These are phyloP conservation scores for Cystofilobasidium capitatum DNA, from an alignment of 768 basidiomycete genomes.

Conservation along the genomic window DNA sequence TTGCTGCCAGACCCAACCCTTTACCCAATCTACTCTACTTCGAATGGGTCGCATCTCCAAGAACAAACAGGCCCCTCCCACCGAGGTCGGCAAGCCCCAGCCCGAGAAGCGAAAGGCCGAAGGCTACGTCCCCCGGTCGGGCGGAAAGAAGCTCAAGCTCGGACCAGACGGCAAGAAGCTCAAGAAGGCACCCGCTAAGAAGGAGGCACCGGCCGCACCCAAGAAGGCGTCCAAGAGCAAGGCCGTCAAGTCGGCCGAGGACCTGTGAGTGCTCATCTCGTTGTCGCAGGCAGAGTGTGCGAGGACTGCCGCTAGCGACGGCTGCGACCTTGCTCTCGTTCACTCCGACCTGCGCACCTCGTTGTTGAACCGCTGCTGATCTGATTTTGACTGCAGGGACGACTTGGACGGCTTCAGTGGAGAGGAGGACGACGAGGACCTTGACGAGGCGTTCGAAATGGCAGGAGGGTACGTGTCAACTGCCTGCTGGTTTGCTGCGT, in stretches of 20 bases:
- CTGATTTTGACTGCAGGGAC: constrained; percentile 24
- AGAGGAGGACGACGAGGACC: constrained; percentile 26
- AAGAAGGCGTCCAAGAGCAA: constrained; percentile 29
- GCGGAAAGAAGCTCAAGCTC: constrained; percentile 32
- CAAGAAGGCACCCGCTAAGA: constrained; percentile 37
- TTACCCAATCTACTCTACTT: not conserved
- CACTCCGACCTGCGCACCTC: too few species aligned
- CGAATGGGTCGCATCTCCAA: constrained; percentile 75
- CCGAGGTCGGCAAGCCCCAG: constrained; percentile 7
- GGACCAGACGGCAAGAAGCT: constrained; percentile 37
- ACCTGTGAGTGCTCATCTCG: constrained; percentile 39
- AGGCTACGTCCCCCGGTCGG: constrained; percentile 24
- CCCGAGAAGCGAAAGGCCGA: constrained; percentile 23
- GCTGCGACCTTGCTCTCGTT: too few species aligned
- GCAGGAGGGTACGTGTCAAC: constrained; percentile 32
- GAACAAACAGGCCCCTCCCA: constrained; percentile 65
- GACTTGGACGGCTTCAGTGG: constrained; percentile 29
- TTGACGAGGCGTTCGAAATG: constrained; percentile 26
- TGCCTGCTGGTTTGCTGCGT: not conserved
- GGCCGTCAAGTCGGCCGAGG: constrained; percentile 43
- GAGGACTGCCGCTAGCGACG: constrained; percentile 2
- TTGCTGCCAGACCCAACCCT: not conserved
- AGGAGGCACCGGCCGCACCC: constrained; percentile 27
- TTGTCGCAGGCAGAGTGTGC: not conserved
- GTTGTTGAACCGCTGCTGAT: too few species aligned